A percentile compares a stretch with the other conserved stretches of the same genome.
These are phyloP conservation scores for Immersiporthe knoxdaviesiana DNA, from an alignment of 2,329 filamentous ascomycete genomes.

Conservation along the genomic window DNA sequence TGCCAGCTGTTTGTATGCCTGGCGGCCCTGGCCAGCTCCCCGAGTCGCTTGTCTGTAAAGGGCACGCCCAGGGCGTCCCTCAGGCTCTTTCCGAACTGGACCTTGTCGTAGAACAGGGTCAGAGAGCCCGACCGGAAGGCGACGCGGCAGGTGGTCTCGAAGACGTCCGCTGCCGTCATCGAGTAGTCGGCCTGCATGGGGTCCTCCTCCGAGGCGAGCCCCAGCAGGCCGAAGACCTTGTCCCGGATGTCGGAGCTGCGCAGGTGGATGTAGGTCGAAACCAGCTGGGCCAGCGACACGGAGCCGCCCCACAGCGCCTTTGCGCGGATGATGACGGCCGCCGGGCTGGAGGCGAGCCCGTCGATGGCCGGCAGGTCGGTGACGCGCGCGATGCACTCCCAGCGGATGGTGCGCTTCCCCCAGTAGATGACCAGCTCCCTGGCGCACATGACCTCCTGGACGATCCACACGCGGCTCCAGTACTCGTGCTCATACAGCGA, in stretches of 20 bases:
- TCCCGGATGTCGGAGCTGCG: constrained; percentile 2
- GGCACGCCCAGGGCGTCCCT: not conserved
- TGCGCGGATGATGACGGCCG: constrained; percentile 5
- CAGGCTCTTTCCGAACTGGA: constrained; percentile 5
- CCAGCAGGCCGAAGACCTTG: constrained; percentile 6
- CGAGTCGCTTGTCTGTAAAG: not conserved
- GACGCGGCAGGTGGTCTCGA: constrained; percentile 8
- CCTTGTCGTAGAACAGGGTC: not conserved
- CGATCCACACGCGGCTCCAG: constrained; percentile 25
- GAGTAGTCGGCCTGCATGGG: constrained; percentile 5
- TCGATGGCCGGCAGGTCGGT: not conserved
- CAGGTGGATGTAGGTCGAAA: constrained; percentile 1
- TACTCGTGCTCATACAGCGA: constrained; percentile 11
- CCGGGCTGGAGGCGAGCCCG: not conserved
- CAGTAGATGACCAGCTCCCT: constrained; percentile 11
- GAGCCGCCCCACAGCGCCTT: not conserved
- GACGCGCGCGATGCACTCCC: constrained; percentile 12
- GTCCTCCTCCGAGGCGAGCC: constrained; percentile 1
- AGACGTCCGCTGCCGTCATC: constrained; percentile 6
- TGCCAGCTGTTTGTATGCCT: not conserved
- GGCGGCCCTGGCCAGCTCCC: too few species aligned
- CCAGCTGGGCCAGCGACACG: constrained; percentile 1
- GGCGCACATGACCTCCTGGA: constrained; percentile 23
- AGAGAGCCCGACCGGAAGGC: not conserved
- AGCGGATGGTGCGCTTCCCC: constrained; percentile 7